Conservation (phyloP, 164 flowering plant species). For the grape (Vitis vinifera) region DNA sequence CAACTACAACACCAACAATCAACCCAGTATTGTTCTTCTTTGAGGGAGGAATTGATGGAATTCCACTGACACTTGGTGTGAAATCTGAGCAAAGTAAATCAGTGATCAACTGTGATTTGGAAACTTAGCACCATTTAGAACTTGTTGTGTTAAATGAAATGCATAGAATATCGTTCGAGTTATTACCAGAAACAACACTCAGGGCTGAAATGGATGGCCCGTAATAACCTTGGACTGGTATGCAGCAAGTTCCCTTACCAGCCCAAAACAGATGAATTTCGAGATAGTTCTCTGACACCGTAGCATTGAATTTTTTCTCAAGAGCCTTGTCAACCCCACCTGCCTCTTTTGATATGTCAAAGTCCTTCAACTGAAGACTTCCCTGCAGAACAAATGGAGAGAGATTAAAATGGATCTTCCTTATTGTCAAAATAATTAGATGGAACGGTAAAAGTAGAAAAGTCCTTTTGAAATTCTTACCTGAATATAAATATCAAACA, state of each 20-base stretch:
- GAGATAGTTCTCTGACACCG: slow-evolving; percentile 25
- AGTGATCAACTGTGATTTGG: not conserved
- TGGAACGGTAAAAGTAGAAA: too few relatives aligned
- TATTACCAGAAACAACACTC: not conserved
- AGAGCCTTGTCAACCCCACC: slow-evolving; percentile 23
- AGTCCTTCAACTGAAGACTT: slow-evolving; percentile 13
- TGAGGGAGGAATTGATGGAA: not conserved
- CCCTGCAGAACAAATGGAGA: slow-evolving; percentile 16
- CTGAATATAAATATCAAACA: too few relatives aligned
- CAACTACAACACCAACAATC: slow-evolving; percentile 15
- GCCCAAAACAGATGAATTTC: slow-evolving; percentile 35
- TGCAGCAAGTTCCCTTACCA: not conserved
- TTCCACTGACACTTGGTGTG: slow-evolving; percentile 4
- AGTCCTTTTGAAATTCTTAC: too few relatives aligned
- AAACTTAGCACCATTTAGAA: not conserved
- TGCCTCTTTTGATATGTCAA: slow-evolving; percentile 28
- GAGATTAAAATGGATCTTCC: too few relatives aligned
- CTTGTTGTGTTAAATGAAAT: not conserved
- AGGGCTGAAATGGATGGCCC: too few relatives aligned
- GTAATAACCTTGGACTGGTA: too few relatives aligned
- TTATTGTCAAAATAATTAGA: too few relatives aligned
- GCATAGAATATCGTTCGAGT: not conserved
- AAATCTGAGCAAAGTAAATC: slow-evolving; percentile 14
- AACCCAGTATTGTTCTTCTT: slow-evolving; percentile 5
- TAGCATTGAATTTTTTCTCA: slow-evolving; percentile 7